Percentiles rank a stretch among this genome's conserved stretches.
Conservation (phyloP, 148 eudicot species). For the Silene uniflora region DNA sequence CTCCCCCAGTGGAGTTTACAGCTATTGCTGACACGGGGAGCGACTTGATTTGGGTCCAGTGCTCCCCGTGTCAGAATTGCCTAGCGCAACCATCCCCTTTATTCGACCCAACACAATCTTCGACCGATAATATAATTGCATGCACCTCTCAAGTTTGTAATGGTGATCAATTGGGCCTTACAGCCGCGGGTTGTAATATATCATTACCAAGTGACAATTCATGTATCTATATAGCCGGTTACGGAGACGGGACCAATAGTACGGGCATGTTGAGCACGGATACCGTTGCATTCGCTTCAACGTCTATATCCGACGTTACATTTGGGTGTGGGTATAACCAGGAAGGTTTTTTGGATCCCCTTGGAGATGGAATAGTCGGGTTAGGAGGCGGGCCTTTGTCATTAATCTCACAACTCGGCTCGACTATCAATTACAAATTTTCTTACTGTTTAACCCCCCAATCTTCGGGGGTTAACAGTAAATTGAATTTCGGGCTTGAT, state of each 20-base stretch:
- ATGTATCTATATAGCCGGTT: not conserved
- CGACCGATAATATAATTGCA: constrained; percentile 17
- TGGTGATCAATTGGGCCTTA: not conserved
- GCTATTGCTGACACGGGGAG: constrained; percentile 38
- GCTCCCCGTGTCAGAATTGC: constrained; percentile 29
- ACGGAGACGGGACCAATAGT: constrained; percentile 19
- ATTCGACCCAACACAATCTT: constrained; percentile 26
- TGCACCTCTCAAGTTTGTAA: constrained; percentile 24
- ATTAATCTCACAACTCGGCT: constrained; percentile 28
- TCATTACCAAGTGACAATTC: not conserved
- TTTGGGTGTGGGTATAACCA: constrained; percentile 32
- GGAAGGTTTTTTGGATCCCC: not conserved
- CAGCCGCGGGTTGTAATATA: not conserved
- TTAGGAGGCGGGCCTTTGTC: constrained; percentile 32
- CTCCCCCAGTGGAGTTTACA: constrained; percentile 24
- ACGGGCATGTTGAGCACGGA: constrained; percentile 14
- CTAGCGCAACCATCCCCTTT: constrained; percentile 14
- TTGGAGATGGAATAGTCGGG: constrained; percentile 34
- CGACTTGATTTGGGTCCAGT: constrained; percentile 37
- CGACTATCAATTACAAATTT: constrained; percentile 28
- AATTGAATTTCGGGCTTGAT: constrained; percentile 26
- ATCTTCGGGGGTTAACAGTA: constrained; percentile 10
- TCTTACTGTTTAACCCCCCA: constrained; percentile 33
- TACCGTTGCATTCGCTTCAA: constrained; percentile 14
- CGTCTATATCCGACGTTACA: not conserved